Evolutionary conservation across 495 filamentous ascomycete genomes (phyloP).

Genomic region (Immersiella caudata): DNA sequence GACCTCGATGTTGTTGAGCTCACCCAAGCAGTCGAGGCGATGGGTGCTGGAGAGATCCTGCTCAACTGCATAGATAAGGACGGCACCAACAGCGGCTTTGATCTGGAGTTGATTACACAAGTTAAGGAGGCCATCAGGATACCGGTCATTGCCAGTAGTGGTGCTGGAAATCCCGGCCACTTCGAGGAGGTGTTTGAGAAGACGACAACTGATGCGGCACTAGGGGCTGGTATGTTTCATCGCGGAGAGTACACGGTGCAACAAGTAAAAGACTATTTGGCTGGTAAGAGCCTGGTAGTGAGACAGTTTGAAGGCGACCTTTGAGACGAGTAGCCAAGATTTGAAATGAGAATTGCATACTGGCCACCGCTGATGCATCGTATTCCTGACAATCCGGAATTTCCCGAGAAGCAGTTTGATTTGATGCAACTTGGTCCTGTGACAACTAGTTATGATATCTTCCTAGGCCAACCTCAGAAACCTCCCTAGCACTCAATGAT

Average conservation of each 20-base stretch:
- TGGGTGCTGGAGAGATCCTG: conserved; percentile 93
- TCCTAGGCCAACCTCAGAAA: not conserved
- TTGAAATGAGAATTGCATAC: not conserved
- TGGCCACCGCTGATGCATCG: not conserved
- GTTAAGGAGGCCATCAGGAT: conserved; percentile 85
- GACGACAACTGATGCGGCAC: conserved; percentile 86
- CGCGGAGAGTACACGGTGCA: conserved; percentile 90
- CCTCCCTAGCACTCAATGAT: not conserved
- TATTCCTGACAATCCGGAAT: conserved; percentile 14
- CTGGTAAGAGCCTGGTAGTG: conserved; percentile 70
- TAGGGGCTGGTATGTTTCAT: conserved; percentile 98
- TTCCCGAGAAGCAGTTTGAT: not conserved
- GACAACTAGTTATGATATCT: not conserved
- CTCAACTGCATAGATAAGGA: conserved; percentile 98
- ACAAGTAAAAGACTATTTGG: conserved; percentile 86
- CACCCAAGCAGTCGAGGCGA: conserved; percentile 85
- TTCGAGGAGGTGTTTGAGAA: conserved; percentile 87
- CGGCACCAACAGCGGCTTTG: conserved; percentile 92
- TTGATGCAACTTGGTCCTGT: not conserved
- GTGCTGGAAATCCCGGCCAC: conserved; percentile 85
- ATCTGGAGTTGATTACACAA: conserved; percentile 84
- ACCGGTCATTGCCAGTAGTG: conserved; percentile 93
- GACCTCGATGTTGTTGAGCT: conserved; percentile 91
- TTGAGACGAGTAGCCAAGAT: conserved; percentile 24
- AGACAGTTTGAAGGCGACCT: conserved; percentile 66